These are phyloP conservation scores for Clonostachys rosea DNA, from an alignment of 2,329 filamentous ascomycete species.

Conservation along the genomic window DNA sequence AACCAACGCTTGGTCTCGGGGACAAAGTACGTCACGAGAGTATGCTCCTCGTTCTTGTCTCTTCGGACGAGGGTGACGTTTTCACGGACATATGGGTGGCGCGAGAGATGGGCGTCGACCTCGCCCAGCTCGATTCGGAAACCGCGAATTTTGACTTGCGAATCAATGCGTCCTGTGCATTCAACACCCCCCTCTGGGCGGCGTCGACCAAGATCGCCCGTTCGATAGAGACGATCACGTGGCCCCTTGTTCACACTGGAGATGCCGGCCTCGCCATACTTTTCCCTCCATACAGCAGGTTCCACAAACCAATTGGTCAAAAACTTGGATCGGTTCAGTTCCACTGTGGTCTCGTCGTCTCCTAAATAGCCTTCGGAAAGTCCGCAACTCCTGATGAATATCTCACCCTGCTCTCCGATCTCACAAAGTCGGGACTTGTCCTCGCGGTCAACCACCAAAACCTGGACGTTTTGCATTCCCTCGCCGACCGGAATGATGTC, in stretches of 20 bases:
- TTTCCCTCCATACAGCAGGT: conserved; percentile 60
- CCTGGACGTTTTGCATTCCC: conserved; percentile 86
- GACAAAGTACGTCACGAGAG: conserved; percentile 84
- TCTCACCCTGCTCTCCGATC: conserved; percentile 79
- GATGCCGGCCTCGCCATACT: conserved; percentile 7
- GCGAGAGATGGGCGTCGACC: conserved; percentile 57
- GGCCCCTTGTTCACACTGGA: conserved; percentile 54
- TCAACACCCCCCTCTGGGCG: conserved; percentile 63
- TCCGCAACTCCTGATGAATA: conserved; percentile 77
- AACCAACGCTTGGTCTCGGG: conserved; percentile 72
- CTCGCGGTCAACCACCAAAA: conserved; percentile 74
- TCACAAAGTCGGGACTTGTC: conserved; percentile 65
- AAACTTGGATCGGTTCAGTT: conserved; percentile 56
- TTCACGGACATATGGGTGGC: not conserved
- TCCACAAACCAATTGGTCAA: conserved; percentile 84
- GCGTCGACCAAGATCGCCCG: conserved; percentile 80
- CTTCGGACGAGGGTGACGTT: conserved; percentile 66
- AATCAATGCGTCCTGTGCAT: conserved; percentile 75
- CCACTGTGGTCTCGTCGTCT: conserved; percentile 51
- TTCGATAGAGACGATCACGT: conserved; percentile 80
- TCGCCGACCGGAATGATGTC: conserved; percentile 79
- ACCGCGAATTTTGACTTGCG: conserved; percentile 92
- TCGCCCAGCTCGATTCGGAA: conserved; percentile 94
- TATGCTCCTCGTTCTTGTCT: conserved; percentile 56
- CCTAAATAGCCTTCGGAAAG: conserved; percentile 77